Evolutionary conservation across 108 stramenopile genomes (phyloP).

Genomic region (Cyclostephanos invisitatus): DNA sequence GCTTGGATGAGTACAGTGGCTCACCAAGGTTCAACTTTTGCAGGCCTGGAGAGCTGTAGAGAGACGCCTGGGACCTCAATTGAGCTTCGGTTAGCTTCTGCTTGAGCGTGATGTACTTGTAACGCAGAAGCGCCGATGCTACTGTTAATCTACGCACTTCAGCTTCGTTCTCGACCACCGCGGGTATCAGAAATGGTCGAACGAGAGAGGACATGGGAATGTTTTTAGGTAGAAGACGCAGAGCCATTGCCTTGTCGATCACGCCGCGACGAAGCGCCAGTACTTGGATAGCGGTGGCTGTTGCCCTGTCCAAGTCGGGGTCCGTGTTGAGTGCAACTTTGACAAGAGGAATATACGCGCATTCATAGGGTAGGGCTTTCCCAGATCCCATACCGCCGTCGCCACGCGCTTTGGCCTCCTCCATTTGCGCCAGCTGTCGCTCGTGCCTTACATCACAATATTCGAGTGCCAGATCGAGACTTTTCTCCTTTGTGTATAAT

Average conservation of each 20-base stretch:
- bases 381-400: neutral
- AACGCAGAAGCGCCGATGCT: conserved; percentile 72
- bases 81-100: conserved; percentile 80
- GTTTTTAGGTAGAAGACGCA: conserved; percentile 78
- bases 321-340: conserved; percentile 79
- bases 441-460: conserved; percentile 85
- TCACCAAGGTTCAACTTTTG: conserved; percentile 72
- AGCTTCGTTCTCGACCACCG: conserved; percentile 81
- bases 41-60: conserved; percentile 75
- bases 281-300: conserved; percentile 79
- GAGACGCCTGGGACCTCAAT: conserved; percentile 72
- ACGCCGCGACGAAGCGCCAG: conserved; percentile 70
- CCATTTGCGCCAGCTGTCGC: conserved; percentile 50
- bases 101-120: conserved; percentile 70
- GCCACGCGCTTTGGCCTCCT: conserved; percentile 46
- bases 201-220: conserved; percentile 77
- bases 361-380: conserved; percentile 28
- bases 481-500: conserved; percentile 72
- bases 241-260: conserved; percentile 81
- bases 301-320: conserved; percentile 65
- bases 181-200: conserved; percentile 84
- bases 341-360: conserved; percentile 85
- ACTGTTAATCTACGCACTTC: conserved; percentile 82
- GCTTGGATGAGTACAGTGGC: conserved; percentile 73
- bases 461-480: conserved; percentile 82